Base-by-base conservation (phyloP, 345 rosid species). In the Aurinia saxatilis region DNA sequence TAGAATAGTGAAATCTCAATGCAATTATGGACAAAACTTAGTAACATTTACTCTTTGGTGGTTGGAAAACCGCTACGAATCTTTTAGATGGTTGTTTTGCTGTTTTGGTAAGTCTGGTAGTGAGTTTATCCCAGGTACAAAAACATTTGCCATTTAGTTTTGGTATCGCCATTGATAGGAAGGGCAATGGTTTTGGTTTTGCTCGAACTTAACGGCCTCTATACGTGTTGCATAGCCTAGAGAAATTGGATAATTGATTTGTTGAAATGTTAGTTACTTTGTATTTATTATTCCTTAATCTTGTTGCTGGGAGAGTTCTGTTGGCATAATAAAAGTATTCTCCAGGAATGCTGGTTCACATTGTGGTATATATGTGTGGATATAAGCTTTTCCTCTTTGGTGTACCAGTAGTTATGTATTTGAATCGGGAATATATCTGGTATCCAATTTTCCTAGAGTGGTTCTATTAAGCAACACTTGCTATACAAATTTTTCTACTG, bases 61-160 rank as follows among this genome's bases (percentile, higher is more conserved):
- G 14, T 6, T 8, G 6, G 7, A 30, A 38, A 39, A 37, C 34
- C 17, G 14, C 10, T 60, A n/a, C 36, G 46, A 37, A 23, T 35
- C 55, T 61, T 48, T 10, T 3, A 60, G 55, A 60, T 61, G 25
- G 12, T 59, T n/a, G n/a, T n/a, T n/a, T n/a, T n/a, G n/a, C n/a
- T 31, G 13, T 45, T 33, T 60, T 14, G 36, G 38, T 40, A 25
- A 29, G 25, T 39, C 9, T 2, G 65, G 7, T 17, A 59, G 51
- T 30, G 10, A 42, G 14, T 50, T 18, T 42, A 10, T 11, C 3
- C 8, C 8, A 10, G 23, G 34, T 19, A 2, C 31, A 27, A 35
- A 36, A 21, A 1, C 23, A 7, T 50, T n/a, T 49, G 6, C 18
- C 11, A 14, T 27, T 27, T 23, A 31, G 10, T 57, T 56, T 8